Conservation (phyloP, 768 basidiomycete genomes). For the Russula dissimulans region DNA sequence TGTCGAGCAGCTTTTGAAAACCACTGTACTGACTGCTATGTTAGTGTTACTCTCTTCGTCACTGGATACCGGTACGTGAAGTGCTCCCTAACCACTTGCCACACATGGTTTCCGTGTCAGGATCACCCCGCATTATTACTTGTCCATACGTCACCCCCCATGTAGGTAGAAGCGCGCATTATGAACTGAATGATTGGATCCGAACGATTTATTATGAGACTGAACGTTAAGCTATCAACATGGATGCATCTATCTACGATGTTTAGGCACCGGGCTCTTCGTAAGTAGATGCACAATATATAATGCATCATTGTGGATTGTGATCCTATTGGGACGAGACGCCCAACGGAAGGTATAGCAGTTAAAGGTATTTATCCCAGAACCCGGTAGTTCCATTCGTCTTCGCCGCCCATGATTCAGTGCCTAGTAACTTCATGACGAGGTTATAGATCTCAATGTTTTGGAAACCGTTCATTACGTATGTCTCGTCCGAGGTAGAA, state of each 20-base stretch:
- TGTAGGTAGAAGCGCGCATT: not conserved
- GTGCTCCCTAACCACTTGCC: not conserved
- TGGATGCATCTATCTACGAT: too few relatives aligned
- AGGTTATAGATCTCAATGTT: slow-evolving; percentile 86
- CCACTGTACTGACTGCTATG: slow-evolving; percentile 1
- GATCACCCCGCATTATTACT: not conserved
- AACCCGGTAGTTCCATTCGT: slow-evolving; percentile 77
- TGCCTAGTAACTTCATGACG: slow-evolving; percentile 62
- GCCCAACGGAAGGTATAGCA: too few relatives aligned
- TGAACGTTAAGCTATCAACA: too few relatives aligned
- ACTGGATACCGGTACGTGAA: not conserved
- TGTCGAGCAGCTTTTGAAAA: not conserved
- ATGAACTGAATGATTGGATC: not conserved
- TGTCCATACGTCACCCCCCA: not conserved
- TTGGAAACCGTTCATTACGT: slow-evolving; percentile 73
- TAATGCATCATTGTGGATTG: too few relatives aligned
- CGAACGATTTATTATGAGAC: too few relatives aligned
- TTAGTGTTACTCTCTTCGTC: not conserved
- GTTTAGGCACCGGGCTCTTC: too few relatives aligned
- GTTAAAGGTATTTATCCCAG: slow-evolving; percentile 65
- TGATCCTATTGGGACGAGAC: not conserved
- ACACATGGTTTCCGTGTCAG: not conserved
- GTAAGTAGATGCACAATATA: too few relatives aligned
- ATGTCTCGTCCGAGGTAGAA: slow-evolving; percentile 51
- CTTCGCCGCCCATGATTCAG: slow-evolving; percentile 42